phyloP scores from a whole-genome alignment of 2,329 filamentous ascomycete species.

The Trichoderma hamatum region DNA sequence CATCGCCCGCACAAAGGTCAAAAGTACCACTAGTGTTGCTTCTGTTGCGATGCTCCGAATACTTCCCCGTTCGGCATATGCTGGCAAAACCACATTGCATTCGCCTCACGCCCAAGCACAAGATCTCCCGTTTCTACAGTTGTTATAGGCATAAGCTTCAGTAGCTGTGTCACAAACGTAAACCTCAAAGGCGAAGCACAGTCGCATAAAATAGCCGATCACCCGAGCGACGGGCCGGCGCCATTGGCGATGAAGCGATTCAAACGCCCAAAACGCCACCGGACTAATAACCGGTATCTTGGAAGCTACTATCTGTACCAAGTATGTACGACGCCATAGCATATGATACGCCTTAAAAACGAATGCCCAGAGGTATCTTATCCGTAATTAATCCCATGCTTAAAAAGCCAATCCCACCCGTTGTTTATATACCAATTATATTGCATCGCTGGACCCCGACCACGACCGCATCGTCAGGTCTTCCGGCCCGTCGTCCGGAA shows the following conservation, averaged over 20 bases:
- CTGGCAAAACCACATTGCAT: background rate
- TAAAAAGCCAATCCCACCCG: background rate
- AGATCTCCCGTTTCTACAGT: background rate
- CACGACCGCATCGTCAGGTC: slow-evolving; percentile 37
- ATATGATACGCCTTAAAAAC: background rate
- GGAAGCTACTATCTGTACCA: background rate
- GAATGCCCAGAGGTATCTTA: slow-evolving; percentile 23
- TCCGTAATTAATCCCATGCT: slow-evolving; percentile 11
- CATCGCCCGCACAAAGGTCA: background rate
- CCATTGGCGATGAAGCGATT: slow-evolving; percentile 16
- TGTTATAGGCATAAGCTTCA: background rate
- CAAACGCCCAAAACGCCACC: background rate
- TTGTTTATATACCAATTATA: background rate
- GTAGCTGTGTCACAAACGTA: too few species aligned
- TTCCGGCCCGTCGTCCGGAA: slow-evolving; percentile 42
- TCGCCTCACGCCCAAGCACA: background rate
- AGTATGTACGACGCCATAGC: background rate
- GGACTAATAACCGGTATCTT: background rate
- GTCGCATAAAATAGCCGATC: slow-evolving; percentile 9
- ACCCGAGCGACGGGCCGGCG: slow-evolving; percentile 16
- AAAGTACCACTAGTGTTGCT: background rate
- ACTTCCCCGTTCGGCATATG: background rate
- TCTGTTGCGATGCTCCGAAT: background rate
- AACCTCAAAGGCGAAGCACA: background rate
- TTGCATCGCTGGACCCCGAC: slow-evolving; percentile 23